Base-by-base conservation (phyloP, 192 early-diverging fungal genomes). In the Linnemannia zychae region DNA sequence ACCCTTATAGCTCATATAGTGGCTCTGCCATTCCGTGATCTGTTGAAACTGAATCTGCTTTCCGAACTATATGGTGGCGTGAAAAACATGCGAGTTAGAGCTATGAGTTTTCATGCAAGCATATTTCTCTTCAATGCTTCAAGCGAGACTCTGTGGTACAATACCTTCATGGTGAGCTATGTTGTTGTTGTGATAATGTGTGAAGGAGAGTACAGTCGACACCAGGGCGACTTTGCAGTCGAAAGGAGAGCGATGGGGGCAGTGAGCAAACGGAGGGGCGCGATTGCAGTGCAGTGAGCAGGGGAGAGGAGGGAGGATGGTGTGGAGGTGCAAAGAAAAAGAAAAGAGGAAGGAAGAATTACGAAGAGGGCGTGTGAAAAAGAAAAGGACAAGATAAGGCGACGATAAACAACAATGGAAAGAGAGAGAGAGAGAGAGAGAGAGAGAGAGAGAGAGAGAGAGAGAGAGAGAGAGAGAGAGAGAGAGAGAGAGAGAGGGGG, bases 1-100 rank as follows among this genome's bases (percentile, higher is more conserved):
- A 17, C 91, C 96, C 89, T 99, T 99, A 92, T 99, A 99, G 91
- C 95, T 96, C 89, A 99, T 93, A 84, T 98, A 99, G 80, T 99
- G 96, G 67, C 91, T 92, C 53, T 94, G 93, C 98, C 98, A 99
- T 89, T 99, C 98, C 73, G 95, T 91, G 78, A 95, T 91, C 84
- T 95, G 95, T 82, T 97, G 96, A 71, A 92, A 94, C 89, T 96
- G 95, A 78, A 99, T 98, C 88, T 96, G 96, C 89, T 99, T 99
- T 90, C 98, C 98, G 87, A 99, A 99, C 97, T 99, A 87, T 75
- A 50, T 13, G 40, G 17, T 16, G 47, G 18, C 20, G 66, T 67
- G 50, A 3, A 74, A 71, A 24, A 44, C 17, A 82, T n/a, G 31
- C 20, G 28, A 36, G 53, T 34, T n/a, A 65, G 20, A 24, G 49